Evolutionary conservation across 768 basidiomycete species (phyloP), one percentile per base, ranked within the genome.

Genomic region (Suillus alpinus): DNA sequence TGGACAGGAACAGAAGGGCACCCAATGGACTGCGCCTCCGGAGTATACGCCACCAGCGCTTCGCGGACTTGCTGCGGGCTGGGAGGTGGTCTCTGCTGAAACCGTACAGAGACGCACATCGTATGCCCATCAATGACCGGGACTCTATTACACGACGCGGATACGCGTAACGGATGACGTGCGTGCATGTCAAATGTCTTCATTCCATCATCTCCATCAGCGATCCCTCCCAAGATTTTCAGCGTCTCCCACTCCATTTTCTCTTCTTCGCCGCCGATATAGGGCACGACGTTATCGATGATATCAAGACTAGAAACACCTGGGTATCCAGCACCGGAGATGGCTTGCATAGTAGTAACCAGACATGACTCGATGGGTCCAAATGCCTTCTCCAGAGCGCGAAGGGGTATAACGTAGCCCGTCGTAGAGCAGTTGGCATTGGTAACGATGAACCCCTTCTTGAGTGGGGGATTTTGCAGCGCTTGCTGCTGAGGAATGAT

Each of bases 351-450:
- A 5, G 97, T 99, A 6, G 94, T 97, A 72, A 95, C 89, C 69
- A 98, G 78, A 69, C 93, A 86, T 2, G 86, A 83, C 67, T 98
- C 92, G 71, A 99, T 81, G n/a, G 95, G 95, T 6, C 97, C 97
- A 63, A 98, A 99, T 0, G 90, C 82, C 63, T 82, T 85, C 74
- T 97, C 95, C 65, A 98, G 84, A 0, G 95, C 94, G 52, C 86
- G 84, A 66, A 98, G 86, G n/a, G 95, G 93, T 61, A 97, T 86
- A 61, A 94, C 93, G 70, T 88, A 82, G 46, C 91, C 95, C 0
- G 97, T 99, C 4, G 97, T 98, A 26, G 93, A 90, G 78, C 97
- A 98, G 78, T 98, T 99, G 66, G 97, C 97, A 73, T 99, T 99
- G 60, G 95, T 95, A 63, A 99, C 89, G 73, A 99, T 95, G 80